A percentile compares a stretch with the other conserved stretches of the same genome.
Evolutionary conservation across 148 eudicot species (phyloP).

Genomic region (Arctostaphylos glauca): DNA sequence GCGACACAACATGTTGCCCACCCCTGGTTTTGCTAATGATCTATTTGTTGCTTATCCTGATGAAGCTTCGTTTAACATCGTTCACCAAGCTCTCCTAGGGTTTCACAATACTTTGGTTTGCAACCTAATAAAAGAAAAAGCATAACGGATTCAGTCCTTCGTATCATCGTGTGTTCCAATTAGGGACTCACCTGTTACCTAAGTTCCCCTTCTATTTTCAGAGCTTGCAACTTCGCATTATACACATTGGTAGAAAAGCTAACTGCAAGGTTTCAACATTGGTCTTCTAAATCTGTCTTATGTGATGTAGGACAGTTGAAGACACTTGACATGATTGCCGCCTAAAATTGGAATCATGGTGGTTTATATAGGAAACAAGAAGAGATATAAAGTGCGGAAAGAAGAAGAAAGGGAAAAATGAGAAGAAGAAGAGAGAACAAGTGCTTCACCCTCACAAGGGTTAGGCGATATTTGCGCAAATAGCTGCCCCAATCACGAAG

Average conservation of each 20-base stretch:
- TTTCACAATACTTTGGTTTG: neutral
- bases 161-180: neutral
- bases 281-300: neutral
- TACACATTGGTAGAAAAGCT: neutral
- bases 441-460: no score
- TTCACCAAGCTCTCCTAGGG: neutral
- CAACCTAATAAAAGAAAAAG: neutral
- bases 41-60: neutral
- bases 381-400: no score
- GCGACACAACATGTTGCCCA: no score
- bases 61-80: neutral
- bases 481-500: no score
- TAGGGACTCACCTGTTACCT: neutral
- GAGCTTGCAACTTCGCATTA: neutral
- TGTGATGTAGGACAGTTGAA: no score
- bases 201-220: neutral
- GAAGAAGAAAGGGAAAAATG: no score
- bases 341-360: no score
- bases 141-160: neutral
- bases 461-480: no score
- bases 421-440: no score
- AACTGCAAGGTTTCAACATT: neutral
- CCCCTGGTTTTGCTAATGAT: neutral
- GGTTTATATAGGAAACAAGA: no score
- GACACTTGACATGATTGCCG: no score